Evolutionary conservation across 1,139 yeast species (phyloP), one percentile per base, ranked within the genome.

Genomic region (Candida dubliniensis): DNA sequence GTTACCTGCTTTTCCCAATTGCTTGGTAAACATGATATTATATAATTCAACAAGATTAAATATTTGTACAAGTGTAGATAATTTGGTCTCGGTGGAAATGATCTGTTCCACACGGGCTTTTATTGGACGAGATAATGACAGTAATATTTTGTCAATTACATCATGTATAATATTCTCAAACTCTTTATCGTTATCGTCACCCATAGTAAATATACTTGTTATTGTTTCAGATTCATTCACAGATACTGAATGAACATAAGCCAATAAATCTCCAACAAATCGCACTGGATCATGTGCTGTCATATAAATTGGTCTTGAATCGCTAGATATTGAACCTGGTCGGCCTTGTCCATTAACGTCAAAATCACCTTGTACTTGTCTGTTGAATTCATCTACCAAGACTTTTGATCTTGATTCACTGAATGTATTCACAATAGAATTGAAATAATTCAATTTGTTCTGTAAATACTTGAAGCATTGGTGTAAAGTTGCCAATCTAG

Each of bases 141-240:
- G 63, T 46, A 60, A 58, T 36, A 63, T 53, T 51, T 60, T 54
- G 44, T 70, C 67, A 9, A 66, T 64, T 15, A 76, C 64, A 15
- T 64, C 64, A n/a, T 61, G 57, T 14, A 64, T 59, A 3, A 68
- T 56, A 8, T 57, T 55, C 5, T 61, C 54, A 33, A 64, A 59
- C 34, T 58, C 60, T 7, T 42, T 47, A 26, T 43, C 47, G 5
- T 49, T 44, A 3, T 50, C 54, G 3, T 55, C 55, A 4, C 57
- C 60, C 8, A 59, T 44, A 8, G 61, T 56, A 47, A 74, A 71
- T 3, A 74, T 62, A 33, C 64, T 75, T 7, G 76, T 75, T 12
- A 93, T 75, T 31, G 85, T 75, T 59, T 95, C 99, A 32, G 82
- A 76, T 61, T 95, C 99, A 61, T 88, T 87, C 4, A 90, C 96